Base-by-base conservation (phyloP, 2,329 filamentous ascomycete genomes). In the Exophiala spinifera region DNA sequence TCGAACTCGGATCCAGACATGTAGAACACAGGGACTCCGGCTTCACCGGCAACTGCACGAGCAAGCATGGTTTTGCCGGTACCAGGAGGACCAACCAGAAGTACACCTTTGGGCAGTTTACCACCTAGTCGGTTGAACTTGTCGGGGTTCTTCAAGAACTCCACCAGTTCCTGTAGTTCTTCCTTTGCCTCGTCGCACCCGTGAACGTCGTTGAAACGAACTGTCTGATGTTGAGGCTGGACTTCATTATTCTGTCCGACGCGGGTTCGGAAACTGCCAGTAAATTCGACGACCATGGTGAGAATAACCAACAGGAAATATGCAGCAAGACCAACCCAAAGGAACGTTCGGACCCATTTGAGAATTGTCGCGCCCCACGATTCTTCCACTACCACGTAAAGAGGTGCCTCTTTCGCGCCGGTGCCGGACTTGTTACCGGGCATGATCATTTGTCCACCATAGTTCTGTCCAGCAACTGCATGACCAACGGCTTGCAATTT, bases 1-100 rank as follows among this genome's bases (percentile, higher is more conserved):
- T 99, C 94, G 68, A 99, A 99, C 71, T 99, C 94, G 55, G 90
- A 95, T 47, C 94, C 94, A 67, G 94, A 99, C 92, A 99, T 97
- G 80, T 96, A 99, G 80, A 97, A 99, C 80, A 99, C 99, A 1
- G 94, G 94, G 15, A 99, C 94, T 52, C 92, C 94, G 50, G 94
- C 91, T 76, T 99, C 94, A 49, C 94, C 94, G 45, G 94, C 94
- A 57, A 99, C 94, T 51, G 94, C 95, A 66, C 94, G 87, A 60
- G 94, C 94, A 57, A 99, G 82, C 37, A 99, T 82, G 11, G 94
- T 99, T 76, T 99, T 99, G 75, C 94, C 94, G 57, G 94, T 99
- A 76, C 94, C 94, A 49, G 94, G 94, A 67, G 94, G 94, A 0
- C 94, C 94, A 66, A 96, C 90, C 20, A 99, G 82, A 47, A 99